A percentile compares a stretch with the other conserved stretches of the same genome.
Evolutionary conservation across 2,329 filamentous ascomycete genomes (phyloP).

Genomic region (Colletotrichum euphorbiae): DNA sequence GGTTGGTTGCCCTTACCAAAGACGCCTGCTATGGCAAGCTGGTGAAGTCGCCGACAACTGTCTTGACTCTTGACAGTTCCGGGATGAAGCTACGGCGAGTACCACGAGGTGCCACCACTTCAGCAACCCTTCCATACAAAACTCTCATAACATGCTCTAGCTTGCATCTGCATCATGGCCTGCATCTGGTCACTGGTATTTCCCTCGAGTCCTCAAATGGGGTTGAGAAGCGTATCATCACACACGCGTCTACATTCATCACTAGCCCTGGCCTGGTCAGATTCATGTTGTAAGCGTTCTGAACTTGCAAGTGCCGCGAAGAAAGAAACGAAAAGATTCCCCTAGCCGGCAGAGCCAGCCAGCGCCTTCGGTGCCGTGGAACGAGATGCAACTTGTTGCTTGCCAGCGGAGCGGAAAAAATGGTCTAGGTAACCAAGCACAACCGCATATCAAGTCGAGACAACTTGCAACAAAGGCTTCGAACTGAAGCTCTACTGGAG

Average conservation of each 20-base stretch:
- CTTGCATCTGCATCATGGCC: slow-evolving; percentile 23
- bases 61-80: slow-evolving; percentile 1
- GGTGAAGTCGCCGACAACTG: neutral
- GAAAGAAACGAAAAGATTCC: neutral
- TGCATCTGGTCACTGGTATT: slow-evolving; percentile 19
- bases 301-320: neutral
- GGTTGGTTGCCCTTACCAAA: neutral
- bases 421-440: neutral
- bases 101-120: neutral
- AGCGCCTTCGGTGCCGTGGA: neutral
- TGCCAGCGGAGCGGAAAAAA: slow-evolving; percentile 2
- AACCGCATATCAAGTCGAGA: slow-evolving; percentile 7
- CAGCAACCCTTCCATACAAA: slow-evolving; percentile 14
- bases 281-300: neutral
- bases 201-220: neutral
- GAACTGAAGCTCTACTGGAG: neutral
- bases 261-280: neutral
- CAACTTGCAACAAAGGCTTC: neutral
- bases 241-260: neutral
- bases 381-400: slow-evolving; percentile 9
- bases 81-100: slow-evolving; percentile 9
- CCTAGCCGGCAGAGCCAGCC: neutral
- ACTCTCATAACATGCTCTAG: slow-evolving; percentile 8
- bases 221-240: neutral
- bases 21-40: neutral